Conservation (phyloP, 352 stramenopile species). For the Pythium biforme region DNA sequence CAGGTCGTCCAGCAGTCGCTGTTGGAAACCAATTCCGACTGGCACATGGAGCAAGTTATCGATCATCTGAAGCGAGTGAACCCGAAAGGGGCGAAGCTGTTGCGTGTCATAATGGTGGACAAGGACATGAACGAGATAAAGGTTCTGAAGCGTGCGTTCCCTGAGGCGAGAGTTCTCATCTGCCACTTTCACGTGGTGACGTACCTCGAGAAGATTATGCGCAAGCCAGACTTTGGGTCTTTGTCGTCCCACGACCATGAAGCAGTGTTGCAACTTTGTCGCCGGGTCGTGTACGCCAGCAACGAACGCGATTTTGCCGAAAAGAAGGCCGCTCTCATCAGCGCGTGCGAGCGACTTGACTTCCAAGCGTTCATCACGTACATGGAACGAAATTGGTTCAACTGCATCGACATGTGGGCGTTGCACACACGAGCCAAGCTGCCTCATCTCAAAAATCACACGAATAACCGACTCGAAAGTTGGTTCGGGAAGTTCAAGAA, state of each 20-base stretch:
- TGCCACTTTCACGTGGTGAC: slow-evolving; percentile 21
- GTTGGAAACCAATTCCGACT: slow-evolving; percentile 18
- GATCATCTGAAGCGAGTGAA: slow-evolving; percentile 10
- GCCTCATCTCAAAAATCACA: not conserved
- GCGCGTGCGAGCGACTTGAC: not conserved
- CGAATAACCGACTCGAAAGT: not conserved
- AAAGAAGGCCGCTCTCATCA: not conserved
- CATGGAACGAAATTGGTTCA: not conserved
- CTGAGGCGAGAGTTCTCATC: not conserved
- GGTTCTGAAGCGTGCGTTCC: not conserved
- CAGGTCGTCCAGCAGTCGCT: slow-evolving; percentile 17
- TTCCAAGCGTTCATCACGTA: not conserved
- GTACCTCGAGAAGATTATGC: slow-evolving; percentile 1
- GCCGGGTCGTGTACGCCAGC: not conserved
- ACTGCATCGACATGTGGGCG: not conserved
- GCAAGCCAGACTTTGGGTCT: slow-evolving; percentile 22
- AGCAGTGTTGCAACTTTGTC: not conserved
- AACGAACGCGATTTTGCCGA: not conserved
- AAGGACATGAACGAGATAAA: slow-evolving; percentile 25
- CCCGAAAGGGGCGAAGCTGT: not conserved
- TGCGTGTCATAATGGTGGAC: slow-evolving; percentile 21
- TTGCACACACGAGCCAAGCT: not conserved
- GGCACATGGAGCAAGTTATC: slow-evolving; percentile 11
- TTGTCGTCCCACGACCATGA: slow-evolving; percentile 22
- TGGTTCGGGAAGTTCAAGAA: slow-evolving; percentile 1